Percentiles rank a stretch among this genome's conserved stretches.
These are phyloP conservation scores for Ulmus americana DNA, from an alignment of 331 rosid genomes.

Conservation along the genomic window DNA sequence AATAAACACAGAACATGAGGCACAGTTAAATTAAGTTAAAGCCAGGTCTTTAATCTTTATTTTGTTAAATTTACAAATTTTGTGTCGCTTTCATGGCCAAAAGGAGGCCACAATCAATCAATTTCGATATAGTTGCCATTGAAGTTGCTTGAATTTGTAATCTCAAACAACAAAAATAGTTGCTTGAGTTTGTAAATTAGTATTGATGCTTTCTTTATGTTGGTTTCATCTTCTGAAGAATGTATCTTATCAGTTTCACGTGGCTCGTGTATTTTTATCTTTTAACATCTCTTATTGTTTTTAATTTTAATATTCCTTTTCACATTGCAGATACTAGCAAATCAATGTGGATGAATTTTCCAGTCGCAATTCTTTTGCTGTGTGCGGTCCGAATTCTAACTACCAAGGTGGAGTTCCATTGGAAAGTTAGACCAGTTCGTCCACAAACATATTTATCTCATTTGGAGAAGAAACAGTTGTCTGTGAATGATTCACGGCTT, in stretches of 20 bases:
- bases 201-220: not conserved
- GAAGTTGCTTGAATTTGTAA: not conserved
- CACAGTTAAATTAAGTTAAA: not conserved
- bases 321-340: conserved; percentile 75
- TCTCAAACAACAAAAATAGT: not conserved
- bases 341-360: conserved; percentile 94
- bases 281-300: not conserved
- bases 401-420: conserved; percentile 60
- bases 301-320: not conserved
- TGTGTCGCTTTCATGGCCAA: not conserved
- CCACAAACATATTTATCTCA: conserved; percentile 60
- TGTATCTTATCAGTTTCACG: conserved; percentile 3
- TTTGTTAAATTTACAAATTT: not conserved
- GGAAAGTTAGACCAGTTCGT: conserved; percentile 59
- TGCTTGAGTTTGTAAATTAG: not conserved
- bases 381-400: conserved; percentile 58
- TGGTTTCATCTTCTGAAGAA: not conserved
- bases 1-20: too few species aligned
- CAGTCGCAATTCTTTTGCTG: conserved; percentile 65
- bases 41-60: not conserved
- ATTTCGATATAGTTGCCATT: not conserved
- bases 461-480: conserved; percentile 77
- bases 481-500: conserved; percentile 67
- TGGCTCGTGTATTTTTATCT: not conserved
- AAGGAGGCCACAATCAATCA: not conserved